These are phyloP conservation scores for Forsythia viridissima DNA, from an alignment of 257 asterid genomes.

Conservation along the genomic window DNA sequence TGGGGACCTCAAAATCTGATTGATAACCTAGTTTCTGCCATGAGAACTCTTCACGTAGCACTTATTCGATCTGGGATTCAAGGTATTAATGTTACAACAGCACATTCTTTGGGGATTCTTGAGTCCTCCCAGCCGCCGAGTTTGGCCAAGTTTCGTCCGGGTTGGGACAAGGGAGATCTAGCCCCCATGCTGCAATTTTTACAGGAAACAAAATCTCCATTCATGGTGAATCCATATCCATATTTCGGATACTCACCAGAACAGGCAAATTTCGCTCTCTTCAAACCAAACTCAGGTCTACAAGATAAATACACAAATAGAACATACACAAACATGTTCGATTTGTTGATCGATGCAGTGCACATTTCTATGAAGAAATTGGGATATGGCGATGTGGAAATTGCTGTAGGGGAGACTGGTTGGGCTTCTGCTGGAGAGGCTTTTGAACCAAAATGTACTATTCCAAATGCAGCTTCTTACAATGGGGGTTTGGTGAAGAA, in stretches of 20 bases:
- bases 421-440: slow-evolving; percentile 77
- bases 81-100: slow-evolving; percentile 61
- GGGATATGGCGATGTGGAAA: slow-evolving; percentile 73
- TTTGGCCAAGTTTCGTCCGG: slow-evolving; percentile 66
- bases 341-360: slow-evolving; percentile 70
- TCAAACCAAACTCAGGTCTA: slow-evolving; percentile 36
- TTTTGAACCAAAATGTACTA: slow-evolving; percentile 64
- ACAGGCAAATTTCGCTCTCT: slow-evolving; percentile 44
- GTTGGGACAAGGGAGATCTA: slow-evolving; percentile 71
- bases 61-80: slow-evolving; percentile 38
- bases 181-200: slow-evolving; percentile 67
- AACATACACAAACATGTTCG: slow-evolving; percentile 75
- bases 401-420: slow-evolving; percentile 83
- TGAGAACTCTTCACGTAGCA: slow-evolving; percentile 59
- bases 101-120: slow-evolving; percentile 81
- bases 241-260: slow-evolving; percentile 67
- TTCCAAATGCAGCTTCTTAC: slow-evolving; percentile 70
- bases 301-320: slow-evolving; percentile 39
- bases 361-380: slow-evolving; percentile 63
- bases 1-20: slow-evolving; percentile 80
- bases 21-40: slow-evolving; percentile 76
- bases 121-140: slow-evolving; percentile 66
- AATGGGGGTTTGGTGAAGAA: slow-evolving; percentile 62
- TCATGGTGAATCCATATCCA: slow-evolving; percentile 95
- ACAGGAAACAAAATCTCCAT: slow-evolving; percentile 63